Evolutionary conservation across 176 grass and related monocot species (phyloP).

Genomic region (Alopecurus myosuroides): DNA sequence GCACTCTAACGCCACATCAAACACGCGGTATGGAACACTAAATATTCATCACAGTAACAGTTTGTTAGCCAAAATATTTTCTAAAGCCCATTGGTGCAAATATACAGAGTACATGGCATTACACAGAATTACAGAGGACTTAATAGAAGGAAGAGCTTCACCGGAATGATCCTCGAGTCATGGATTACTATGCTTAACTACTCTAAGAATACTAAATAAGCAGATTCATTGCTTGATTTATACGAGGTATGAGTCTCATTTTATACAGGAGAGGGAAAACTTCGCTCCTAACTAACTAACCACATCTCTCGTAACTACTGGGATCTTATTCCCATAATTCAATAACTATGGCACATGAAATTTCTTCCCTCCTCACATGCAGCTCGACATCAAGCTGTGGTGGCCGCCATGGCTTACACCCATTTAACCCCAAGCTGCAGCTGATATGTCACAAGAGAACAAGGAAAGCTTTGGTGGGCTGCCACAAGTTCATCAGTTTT

Average conservation of each 20-base stretch:
- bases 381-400: neutral
- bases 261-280: neutral
- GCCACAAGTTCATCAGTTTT: neutral
- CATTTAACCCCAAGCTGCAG: neutral
- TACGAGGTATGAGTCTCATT: neutral
- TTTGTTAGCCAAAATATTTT: slow-evolving; percentile 25
- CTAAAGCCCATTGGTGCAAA: neutral
- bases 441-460: neutral
- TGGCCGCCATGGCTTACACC: neutral
- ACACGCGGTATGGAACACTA: slow-evolving; percentile 80
- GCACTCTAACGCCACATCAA: slow-evolving; percentile 46
- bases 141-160: neutral
- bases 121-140: neutral
- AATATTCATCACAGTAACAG: slow-evolving; percentile 25
- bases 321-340: neutral
- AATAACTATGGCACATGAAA: neutral
- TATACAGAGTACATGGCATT: neutral
- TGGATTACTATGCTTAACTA: neutral
- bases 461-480: neutral
- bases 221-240: neutral
- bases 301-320: neutral
- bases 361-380: neutral
- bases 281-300: neutral
- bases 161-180: neutral
- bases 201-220: neutral